Evolutionary conservation across 352 stramenopile species (phyloP).

Genomic region (Pythium aphanidermatum): DNA sequence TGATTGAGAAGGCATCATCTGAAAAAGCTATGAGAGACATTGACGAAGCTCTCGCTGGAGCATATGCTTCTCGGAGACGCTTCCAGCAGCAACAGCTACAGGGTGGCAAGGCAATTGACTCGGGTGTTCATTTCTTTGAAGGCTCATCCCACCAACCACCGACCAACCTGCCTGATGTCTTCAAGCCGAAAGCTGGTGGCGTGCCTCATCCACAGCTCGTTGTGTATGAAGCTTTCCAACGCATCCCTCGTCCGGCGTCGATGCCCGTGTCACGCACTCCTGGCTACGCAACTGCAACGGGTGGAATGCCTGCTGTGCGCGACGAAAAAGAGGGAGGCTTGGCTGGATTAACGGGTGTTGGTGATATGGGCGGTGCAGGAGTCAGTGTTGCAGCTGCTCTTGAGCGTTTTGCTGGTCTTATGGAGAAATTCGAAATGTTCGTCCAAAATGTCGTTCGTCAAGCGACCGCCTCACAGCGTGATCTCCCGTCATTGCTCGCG

Average conservation of each 20-base stretch:
- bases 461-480: constrained; percentile 56
- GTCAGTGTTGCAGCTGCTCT: constrained; percentile 66
- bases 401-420: constrained; percentile 75
- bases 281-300: constrained; percentile 15
- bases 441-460: constrained; percentile 84
- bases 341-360: constrained; percentile 2
- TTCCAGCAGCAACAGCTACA: constrained; percentile 83
- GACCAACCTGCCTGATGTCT: constrained; percentile 86
- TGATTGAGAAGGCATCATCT: constrained; percentile 99
- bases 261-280: constrained; percentile 70
- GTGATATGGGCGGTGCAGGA: constrained; percentile 22
- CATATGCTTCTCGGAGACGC: constrained; percentile 79
- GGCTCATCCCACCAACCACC: constrained; percentile 57
- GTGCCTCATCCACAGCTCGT: constrained; percentile 92
- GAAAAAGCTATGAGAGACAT: constrained; percentile 98
- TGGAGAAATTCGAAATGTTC: constrained; percentile 87
- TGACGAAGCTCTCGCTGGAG: constrained; percentile 90
- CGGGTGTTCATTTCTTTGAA: constrained; percentile 71
- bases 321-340: constrained; percentile 34
- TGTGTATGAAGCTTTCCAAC: constrained; percentile 98
- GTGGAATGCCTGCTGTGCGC: constrained; percentile 11
- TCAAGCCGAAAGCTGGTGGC: constrained; percentile 92
- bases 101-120: constrained; percentile 67
- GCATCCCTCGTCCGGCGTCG: constrained; percentile 88
- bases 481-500: constrained; percentile 62